These are phyloP conservation scores for Gaertneriomyces semiglobifer DNA, from an alignment of 192 early-diverging fungal species.

Conservation along the genomic window DNA sequence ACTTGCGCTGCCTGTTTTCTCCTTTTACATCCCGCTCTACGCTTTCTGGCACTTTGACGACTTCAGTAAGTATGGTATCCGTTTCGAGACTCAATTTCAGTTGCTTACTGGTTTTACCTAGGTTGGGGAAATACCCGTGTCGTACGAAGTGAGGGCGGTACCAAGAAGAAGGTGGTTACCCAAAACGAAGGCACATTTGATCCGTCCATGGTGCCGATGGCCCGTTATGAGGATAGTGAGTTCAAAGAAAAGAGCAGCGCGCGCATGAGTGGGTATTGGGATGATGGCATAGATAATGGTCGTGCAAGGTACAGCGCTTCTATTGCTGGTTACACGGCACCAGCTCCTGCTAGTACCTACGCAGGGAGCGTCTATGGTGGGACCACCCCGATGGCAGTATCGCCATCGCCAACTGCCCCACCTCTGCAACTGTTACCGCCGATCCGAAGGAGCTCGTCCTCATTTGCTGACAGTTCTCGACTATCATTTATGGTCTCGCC, in stretches of 20 bases:
- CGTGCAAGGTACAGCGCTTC: too few species aligned
- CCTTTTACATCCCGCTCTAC: constrained; percentile 84
- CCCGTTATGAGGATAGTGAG: constrained; percentile 4
- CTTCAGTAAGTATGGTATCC: constrained; percentile 44
- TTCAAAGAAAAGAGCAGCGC: constrained; percentile 80
- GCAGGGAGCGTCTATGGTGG: neutral
- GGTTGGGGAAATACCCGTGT: constrained; percentile 97
- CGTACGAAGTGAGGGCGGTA: constrained; percentile 76
- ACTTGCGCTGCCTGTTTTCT: constrained; percentile 77
- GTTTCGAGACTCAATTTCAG: too few species aligned
- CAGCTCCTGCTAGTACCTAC: neutral
- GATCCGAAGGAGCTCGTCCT: neutral
- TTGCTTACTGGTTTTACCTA: too few species aligned
- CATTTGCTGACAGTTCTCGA: neutral
- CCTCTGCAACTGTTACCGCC: neutral
- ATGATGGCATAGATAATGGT: constrained; percentile 10
- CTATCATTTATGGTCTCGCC: neutral
- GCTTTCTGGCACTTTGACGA: constrained; percentile 99
- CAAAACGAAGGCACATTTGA: neutral
- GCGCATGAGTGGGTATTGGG: constrained; percentile 63
- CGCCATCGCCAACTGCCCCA: neutral
- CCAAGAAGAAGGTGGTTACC: constrained; percentile 49
- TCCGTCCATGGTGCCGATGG: constrained; percentile 9
- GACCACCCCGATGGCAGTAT: neutral
- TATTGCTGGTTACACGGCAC: too few species aligned